Conservation (phyloP, 2,329 filamentous ascomycete genomes). For the Fusarium lateritium region DNA sequence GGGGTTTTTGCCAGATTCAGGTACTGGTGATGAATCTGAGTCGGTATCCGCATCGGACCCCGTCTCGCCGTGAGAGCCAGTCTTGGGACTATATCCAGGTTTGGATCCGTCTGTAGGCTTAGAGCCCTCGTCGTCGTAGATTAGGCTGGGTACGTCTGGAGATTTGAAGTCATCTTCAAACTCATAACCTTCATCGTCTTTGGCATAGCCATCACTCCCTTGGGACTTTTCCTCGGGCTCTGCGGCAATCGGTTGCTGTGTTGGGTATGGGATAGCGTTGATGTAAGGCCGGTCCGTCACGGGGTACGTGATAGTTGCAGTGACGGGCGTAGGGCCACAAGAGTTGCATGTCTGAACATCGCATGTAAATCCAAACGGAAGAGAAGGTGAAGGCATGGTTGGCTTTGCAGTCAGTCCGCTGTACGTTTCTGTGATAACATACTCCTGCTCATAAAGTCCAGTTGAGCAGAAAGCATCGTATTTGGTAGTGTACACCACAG, state of each 20-base stretch:
- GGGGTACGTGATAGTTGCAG: conserved; percentile 37
- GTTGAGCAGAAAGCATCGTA: conserved; percentile 27
- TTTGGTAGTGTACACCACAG: conserved; percentile 22
- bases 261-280: conserved; percentile 13
- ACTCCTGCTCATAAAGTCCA: conserved; percentile 33
- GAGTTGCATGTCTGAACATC: conserved; percentile 34
- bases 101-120: background rate
- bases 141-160: too few relatives aligned
- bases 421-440: conserved; percentile 33
- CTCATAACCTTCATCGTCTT: background rate
- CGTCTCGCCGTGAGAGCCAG: background rate
- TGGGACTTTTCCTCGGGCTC: background rate
- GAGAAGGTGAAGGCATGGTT: conserved; percentile 5
- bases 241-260: background rate
- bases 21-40: background rate
- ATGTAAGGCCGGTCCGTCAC: conserved; percentile 56
- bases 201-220: background rate
- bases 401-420: conserved; percentile 30
- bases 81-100: background rate
- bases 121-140: background rate
- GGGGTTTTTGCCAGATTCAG: background rate
- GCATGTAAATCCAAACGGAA: conserved; percentile 34
- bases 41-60: background rate
- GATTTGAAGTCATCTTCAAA: background rate
- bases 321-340: conserved; percentile 29